phyloP scores from a whole-genome alignment of 2,329 filamentous ascomycete species.

The Mycocentrospora acerina region DNA sequence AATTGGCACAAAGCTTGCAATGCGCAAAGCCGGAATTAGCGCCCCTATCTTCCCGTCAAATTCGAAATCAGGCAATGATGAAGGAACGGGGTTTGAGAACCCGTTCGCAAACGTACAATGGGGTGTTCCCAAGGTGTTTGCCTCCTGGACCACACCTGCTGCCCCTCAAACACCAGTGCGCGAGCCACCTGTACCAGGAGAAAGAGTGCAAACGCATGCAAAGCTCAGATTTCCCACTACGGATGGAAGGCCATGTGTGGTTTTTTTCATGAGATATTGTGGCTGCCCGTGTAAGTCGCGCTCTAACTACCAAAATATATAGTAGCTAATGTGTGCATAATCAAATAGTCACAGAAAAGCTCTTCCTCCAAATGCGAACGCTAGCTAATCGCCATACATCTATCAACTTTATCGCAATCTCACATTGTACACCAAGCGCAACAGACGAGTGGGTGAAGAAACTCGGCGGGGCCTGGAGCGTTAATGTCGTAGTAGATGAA shows the following conservation, averaged over 20 bases:
- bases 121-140: no score
- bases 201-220: constrained; percentile 26
- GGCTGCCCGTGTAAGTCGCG: constrained; percentile 36
- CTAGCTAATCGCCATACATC: constrained; percentile 56
- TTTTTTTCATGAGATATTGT: constrained; percentile 37
- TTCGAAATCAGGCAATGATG: no score
- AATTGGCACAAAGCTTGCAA: no score
- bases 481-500: constrained; percentile 59
- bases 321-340: constrained; percentile 1
- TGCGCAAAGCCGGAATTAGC: no score
- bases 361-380: constrained; percentile 58
- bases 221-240: constrained; percentile 36
- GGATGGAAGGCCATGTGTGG: constrained; percentile 32
- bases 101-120: no score
- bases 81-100: no score
- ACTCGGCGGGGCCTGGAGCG: constrained; percentile 59
- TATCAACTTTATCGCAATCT: constrained; percentile 60
- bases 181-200: constrained; percentile 28
- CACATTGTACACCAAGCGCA: constrained; percentile 59
- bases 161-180: constrained; percentile 26
- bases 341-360: constrained; percentile 45
- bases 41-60: no score
- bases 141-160: no score
- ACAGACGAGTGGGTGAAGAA: constrained; percentile 61
- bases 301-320: no score